Percentiles rank a stretch among this genome's conserved stretches.
These are phyloP conservation scores for Colletotrichum zoysiae DNA, from an alignment of 2,329 filamentous ascomycete species.

Conservation along the genomic window DNA sequence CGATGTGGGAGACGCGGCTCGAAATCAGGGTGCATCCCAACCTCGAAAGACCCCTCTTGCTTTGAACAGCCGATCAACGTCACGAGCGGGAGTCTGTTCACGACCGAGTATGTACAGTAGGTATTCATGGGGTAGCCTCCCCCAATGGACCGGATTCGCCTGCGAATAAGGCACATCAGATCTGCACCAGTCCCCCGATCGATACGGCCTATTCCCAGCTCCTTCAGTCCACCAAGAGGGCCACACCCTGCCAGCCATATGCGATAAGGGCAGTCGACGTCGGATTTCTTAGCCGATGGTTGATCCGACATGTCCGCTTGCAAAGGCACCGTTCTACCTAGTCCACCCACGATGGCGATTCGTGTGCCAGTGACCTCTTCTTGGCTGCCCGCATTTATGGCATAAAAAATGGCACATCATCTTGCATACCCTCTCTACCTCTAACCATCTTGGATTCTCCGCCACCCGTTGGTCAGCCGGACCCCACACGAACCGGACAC, in stretches of 20 bases:
- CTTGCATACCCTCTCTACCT: conserved; percentile 39
- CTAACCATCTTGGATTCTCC: conserved; percentile 22
- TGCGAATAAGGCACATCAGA: conserved; percentile 33
- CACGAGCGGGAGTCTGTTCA: conserved; percentile 33
- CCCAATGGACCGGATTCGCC: conserved; percentile 19
- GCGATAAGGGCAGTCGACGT: neutral
- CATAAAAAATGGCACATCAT: conserved; percentile 45
- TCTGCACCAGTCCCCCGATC: conserved; percentile 23
- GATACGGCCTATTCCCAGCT: conserved; percentile 28
- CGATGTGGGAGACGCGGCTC: conserved; percentile 16
- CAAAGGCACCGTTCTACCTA: conserved; percentile 19
- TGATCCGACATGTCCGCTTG: conserved; percentile 32
- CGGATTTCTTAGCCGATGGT: conserved; percentile 23
- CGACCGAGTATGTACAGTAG: too few species aligned
- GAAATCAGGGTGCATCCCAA: conserved; percentile 35
- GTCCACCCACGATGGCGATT: conserved; percentile 21
- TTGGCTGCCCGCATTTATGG: conserved; percentile 40
- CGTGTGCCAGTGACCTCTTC: conserved; percentile 36
- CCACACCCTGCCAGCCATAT: conserved; percentile 27
- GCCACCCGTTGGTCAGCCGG: conserved; percentile 6
- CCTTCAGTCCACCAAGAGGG: conserved; percentile 11
- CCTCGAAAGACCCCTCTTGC: conserved; percentile 18
- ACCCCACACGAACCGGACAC: conserved; percentile 20
- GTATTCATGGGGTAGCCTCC: conserved; percentile 14
- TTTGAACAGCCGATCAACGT: conserved; percentile 26